Conservation (phyloP, 2,329 filamentous ascomycete genomes). For the Penicillium sp. region DNA sequence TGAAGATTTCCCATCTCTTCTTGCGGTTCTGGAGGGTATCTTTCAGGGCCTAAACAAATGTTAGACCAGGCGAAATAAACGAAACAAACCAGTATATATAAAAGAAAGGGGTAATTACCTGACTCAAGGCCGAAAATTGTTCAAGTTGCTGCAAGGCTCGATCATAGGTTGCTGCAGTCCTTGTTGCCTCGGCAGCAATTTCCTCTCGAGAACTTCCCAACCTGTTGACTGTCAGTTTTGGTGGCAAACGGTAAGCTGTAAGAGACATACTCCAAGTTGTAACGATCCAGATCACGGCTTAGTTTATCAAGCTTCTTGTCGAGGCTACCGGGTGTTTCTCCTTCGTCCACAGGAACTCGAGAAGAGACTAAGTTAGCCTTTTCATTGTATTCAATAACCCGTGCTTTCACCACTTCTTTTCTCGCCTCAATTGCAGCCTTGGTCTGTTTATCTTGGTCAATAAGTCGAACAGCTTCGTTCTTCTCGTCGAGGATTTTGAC, state of each 20-base stretch:
- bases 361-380: constrained; percentile 56
- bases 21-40: constrained; percentile 66
- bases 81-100: constrained; percentile 8
- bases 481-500: constrained; percentile 58
- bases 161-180: constrained; percentile 37
- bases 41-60: constrained; percentile 47
- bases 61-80: constrained; percentile 11
- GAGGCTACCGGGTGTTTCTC: constrained; percentile 58
- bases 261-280: constrained; percentile 48
- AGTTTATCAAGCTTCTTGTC: constrained; percentile 52
- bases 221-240: constrained; percentile 33
- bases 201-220: constrained; percentile 64
- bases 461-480: constrained; percentile 56
- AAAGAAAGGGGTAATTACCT: constrained; percentile 31
- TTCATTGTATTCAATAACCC: constrained; percentile 54
- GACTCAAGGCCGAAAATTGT: constrained; percentile 36
- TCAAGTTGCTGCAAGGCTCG: constrained; percentile 38
- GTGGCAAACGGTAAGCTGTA: not conserved
- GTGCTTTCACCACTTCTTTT: constrained; percentile 46
- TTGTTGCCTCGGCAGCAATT: constrained; percentile 52
- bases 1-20: constrained; percentile 75
- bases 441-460: constrained; percentile 50
- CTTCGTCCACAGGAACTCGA: constrained; percentile 62
- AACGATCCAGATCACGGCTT: constrained; percentile 56
- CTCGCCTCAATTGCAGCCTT: constrained; percentile 49